A percentile compares a stretch with the other conserved stretches of the same genome.
phyloP scores from a whole-genome alignment of 1,284 basidiomycete genomes.

The Leccinum subfulvum region DNA sequence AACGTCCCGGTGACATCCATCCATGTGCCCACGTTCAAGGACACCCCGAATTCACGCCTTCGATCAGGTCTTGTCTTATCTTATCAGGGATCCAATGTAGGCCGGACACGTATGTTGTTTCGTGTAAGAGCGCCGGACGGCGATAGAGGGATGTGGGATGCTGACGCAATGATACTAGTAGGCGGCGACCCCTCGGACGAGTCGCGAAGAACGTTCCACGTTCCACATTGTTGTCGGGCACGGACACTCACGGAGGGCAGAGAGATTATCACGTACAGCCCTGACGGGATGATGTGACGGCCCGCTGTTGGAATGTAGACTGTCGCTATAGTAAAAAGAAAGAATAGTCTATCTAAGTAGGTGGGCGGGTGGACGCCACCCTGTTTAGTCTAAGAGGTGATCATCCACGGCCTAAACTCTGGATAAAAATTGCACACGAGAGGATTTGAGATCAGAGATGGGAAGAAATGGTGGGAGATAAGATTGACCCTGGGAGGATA shows the following conservation, averaged over 20 bases:
- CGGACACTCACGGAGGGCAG: constrained; percentile 13
- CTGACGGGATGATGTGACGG: constrained; percentile 17
- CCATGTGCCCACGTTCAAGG: too few species aligned
- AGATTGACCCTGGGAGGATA: constrained; percentile 33
- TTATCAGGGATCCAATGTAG: constrained; percentile 28
- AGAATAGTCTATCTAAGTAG: background rate
- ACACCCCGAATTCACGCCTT: too few species aligned
- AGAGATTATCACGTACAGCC: constrained; percentile 27
- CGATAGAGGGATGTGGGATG: constrained; percentile 20
- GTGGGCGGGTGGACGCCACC: background rate
- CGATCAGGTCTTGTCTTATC: constrained; percentile 27
- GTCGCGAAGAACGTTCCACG: constrained; percentile 20
- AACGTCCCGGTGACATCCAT: too few species aligned
- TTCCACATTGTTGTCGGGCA: constrained; percentile 14
- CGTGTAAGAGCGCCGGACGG: constrained; percentile 11
- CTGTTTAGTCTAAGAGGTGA: background rate
- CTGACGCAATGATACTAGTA: constrained; percentile 5
- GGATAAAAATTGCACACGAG: constrained; percentile 8
- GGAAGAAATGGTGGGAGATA: constrained; percentile 30
- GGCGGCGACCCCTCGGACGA: constrained; percentile 13
- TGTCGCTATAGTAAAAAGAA: constrained; percentile 6
- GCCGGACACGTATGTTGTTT: constrained; percentile 26
- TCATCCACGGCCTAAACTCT: constrained; percentile 11
- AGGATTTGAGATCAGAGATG: constrained; percentile 7
- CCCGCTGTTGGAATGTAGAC: background rate